Conservation (phyloP, 2,329 filamentous ascomycete species). For the Alternaria triticina region DNA sequence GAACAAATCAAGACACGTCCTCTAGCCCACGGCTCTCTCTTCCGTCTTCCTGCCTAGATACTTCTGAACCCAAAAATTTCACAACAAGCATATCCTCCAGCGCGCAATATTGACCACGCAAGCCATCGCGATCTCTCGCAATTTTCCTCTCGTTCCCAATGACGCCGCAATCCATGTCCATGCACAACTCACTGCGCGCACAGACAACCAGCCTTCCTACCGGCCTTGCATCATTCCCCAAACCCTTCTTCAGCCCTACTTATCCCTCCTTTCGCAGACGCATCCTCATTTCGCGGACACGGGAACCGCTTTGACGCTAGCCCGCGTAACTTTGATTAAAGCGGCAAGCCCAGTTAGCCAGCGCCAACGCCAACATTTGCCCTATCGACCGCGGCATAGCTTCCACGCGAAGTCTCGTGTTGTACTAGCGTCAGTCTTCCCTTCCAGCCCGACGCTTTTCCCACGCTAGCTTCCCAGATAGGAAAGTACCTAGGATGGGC, state of each 20-base stretch:
- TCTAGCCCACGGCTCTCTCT: not conserved
- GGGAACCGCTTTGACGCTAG: constrained; percentile 9
- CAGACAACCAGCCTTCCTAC: constrained; percentile 26
- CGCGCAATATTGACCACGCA: constrained; percentile 4
- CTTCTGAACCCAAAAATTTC: not conserved
- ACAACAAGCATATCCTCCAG: not conserved
- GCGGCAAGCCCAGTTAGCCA: not conserved
- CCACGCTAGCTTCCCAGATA: not conserved
- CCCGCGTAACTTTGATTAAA: not conserved
- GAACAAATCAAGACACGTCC: constrained; percentile 2
- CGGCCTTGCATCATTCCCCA: constrained; percentile 13
- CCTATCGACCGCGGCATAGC: constrained; percentile 25
- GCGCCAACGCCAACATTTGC: not conserved
- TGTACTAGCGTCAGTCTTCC: not conserved
- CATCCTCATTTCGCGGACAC: constrained; percentile 18
- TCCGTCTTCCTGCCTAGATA: not conserved
- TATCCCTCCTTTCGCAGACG: constrained; percentile 8
- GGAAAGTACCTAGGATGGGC: not conserved
- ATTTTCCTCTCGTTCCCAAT: constrained; percentile 19
- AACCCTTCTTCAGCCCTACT: constrained; percentile 24
- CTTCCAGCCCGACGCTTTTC: not conserved
- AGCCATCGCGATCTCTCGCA: constrained; percentile 12
- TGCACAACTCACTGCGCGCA: constrained; percentile 28
- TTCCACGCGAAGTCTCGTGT: constrained; percentile 23
- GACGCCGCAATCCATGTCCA: constrained; percentile 21